Base-by-base conservation (phyloP, 306 rosid species). In the Glycyrrhiza uralensis region DNA sequence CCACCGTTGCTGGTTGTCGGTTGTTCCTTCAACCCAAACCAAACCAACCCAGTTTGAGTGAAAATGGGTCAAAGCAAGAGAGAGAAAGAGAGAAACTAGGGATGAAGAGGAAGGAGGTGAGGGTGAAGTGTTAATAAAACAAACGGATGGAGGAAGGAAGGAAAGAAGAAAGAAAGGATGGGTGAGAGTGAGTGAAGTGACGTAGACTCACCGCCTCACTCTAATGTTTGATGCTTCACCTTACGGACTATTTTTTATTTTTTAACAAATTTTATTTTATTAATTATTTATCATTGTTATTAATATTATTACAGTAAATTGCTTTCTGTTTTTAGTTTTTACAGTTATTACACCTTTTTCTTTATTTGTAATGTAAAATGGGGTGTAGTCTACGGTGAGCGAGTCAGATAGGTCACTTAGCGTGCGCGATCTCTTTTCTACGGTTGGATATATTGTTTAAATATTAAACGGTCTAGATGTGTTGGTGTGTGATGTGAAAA, bases 151-250 rank as follows among this genome's bases (percentile, higher is more conserved):
- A 62, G 2, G 38, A 35, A 14, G 6, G 23, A 6, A 14, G 26
- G 7, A 10, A 35, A 2, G 22, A 12, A 6, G n/a, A 7, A 28
- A 47, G 4, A 20, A 49, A 33, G 45, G 19, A n/a, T 22, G 12
- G 29, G 19, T 4, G 22, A 6, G 33, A 35, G 30, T 24, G 51
- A 67, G 70, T 71, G 55, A 64, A 47, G 79, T 79, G 84, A 83
- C 66, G 58, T 39, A 60, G 82, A 83, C 82, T 51, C 82, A 20
- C 49, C 60, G 79, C 82, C 79, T 22, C 82, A 66, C 82, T 71
- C 46, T 58, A 65, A 71, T 71, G 72, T 66, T 57, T 56, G 83
- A 76, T 79, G 72, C 69, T 71, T 65, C 58, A 75, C 79, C 84
- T 47, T 17, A 35, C 46, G 2, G 17, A 10, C 12, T 10, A 7